Evolutionary conservation across 352 stramenopile species (phyloP).

Genomic region (Pythium volutum): DNA sequence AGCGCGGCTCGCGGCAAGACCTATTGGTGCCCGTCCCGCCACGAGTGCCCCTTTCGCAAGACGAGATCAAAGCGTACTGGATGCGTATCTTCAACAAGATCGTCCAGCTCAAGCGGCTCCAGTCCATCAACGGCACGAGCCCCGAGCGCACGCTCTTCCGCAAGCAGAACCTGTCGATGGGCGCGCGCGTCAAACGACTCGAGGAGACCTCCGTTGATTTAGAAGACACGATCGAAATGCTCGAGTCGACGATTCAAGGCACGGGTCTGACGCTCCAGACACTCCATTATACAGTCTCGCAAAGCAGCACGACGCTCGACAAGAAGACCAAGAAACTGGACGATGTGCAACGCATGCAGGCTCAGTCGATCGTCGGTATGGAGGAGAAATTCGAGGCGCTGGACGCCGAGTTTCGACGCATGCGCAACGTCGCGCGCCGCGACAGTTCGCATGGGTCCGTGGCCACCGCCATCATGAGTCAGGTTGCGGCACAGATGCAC

Average conservation of each 20-base stretch:
- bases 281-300: constrained; percentile 34
- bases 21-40: neutral
- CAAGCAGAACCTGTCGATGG: constrained; percentile 62
- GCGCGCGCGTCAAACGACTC: constrained; percentile 49
- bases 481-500: constrained; percentile 33
- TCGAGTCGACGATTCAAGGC: constrained; percentile 38
- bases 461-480: constrained; percentile 11
- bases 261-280: constrained; percentile 38
- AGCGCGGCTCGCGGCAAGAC: constrained; percentile 22
- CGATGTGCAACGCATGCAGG: constrained; percentile 39
- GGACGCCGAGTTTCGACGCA: constrained; percentile 48
- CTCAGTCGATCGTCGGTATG: constrained; percentile 40
- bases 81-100: constrained; percentile 45
- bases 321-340: constrained; percentile 42
- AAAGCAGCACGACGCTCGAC: constrained; percentile 37
- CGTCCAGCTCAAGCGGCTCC: constrained; percentile 51
- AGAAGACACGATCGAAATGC: constrained; percentile 48
- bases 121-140: constrained; percentile 48
- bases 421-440: constrained; percentile 37
- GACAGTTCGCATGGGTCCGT: constrained; percentile 32
- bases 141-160: constrained; percentile 53
- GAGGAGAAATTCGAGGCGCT: constrained; percentile 58
- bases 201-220: constrained; percentile 50
- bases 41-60: constrained; percentile 33
- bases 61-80: constrained; percentile 43